Base-by-base conservation (phyloP, 305 asterid genomes). In the Solanum aculeatissimum region DNA sequence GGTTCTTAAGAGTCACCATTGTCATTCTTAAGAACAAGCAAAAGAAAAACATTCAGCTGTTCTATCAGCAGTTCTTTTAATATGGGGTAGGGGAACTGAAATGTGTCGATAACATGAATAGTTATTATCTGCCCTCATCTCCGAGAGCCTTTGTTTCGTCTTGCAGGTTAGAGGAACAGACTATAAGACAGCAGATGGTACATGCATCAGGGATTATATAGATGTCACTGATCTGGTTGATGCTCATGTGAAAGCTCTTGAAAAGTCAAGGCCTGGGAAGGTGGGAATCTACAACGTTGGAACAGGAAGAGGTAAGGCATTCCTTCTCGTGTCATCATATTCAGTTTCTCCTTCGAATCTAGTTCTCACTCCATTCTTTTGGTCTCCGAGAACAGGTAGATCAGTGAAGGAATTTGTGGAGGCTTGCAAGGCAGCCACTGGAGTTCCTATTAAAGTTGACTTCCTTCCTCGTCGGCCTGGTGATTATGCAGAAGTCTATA, bases 341-440 rank as follows among this genome's bases (percentile, higher is more conserved):
- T 15, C 77, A 29, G n/a, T 82, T 63, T 53, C 53, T 54, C 9
- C 18, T 19, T 57, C 7, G 21, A 19, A 42, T 16, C 53, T 38
- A 29, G 29, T 42, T 60, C 55, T 70, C 23, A 71, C 25, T 19
- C 18, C 40, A n/a, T 35, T 25, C 32, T 13, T 21, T 53, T 15
- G 16, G 21, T 85, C 54, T 74, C 83, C 49, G 63, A 85, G 69
- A 78, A 55, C 95, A 95, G 98, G 98, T 43, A 89, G 98, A 87
- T 96, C 99, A 35, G 99, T 96, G 63, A 96, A 92, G 86, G 99
- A 96, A 91, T 96, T 96, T 82, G 99, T 96, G 86, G 95, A 90
- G 87, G 99, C 98, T 11, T 96, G 99, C 80, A 96, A 94, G 91
- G 92, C 92, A 84, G 98, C 97, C 19, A 96, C 98, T 0, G 99